Conservation (phyloP, 805 yeast species). For the Kodamaea sagamina region DNA sequence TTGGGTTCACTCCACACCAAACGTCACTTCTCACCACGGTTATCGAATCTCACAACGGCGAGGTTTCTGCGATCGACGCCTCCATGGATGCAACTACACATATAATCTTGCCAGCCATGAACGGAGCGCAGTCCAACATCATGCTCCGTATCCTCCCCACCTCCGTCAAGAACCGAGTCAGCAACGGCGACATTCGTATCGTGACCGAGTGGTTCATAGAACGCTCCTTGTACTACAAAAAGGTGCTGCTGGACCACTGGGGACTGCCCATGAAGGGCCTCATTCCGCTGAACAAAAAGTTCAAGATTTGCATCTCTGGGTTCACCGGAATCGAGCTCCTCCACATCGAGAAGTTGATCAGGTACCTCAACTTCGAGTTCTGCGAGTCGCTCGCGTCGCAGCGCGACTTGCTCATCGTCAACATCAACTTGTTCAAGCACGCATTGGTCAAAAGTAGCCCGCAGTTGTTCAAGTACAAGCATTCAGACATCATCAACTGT, state of each 20-base stretch:
- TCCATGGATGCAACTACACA: conserved; percentile 31
- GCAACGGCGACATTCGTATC: conserved; percentile 27
- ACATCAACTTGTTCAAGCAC: conserved; percentile 46
- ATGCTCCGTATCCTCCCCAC: conserved; percentile 30
- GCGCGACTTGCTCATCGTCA: conserved; percentile 59
- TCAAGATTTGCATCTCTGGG: conserved; percentile 62
- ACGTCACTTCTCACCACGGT: conserved; percentile 39
- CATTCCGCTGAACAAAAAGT: conserved; percentile 23
- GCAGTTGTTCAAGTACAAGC: conserved; percentile 38
- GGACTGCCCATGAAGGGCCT: conserved; percentile 51
- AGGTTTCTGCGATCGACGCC: conserved; percentile 19
- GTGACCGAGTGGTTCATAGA: conserved; percentile 85
- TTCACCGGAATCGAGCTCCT: conserved; percentile 75
- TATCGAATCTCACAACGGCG: conserved; percentile 50
- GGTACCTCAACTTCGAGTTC: conserved; percentile 52
- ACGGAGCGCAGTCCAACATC: conserved; percentile 29
- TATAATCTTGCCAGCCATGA: conserved; percentile 32
- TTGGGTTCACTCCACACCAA: conserved; percentile 45
- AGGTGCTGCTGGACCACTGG: conserved; percentile 58
- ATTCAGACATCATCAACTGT: conserved; percentile 35
- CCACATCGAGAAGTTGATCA: conserved; percentile 66
- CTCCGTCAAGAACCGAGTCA: conserved; percentile 25
- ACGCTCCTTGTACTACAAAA: conserved; percentile 61
- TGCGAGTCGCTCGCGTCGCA: conserved; percentile 49
- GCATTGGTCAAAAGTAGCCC: conserved; percentile 44